Percentiles rank a stretch among this genome's conserved stretches.
phyloP scores from a whole-genome alignment of 1,284 basidiomycete species.

The Xerocomus nothofagi region DNA sequence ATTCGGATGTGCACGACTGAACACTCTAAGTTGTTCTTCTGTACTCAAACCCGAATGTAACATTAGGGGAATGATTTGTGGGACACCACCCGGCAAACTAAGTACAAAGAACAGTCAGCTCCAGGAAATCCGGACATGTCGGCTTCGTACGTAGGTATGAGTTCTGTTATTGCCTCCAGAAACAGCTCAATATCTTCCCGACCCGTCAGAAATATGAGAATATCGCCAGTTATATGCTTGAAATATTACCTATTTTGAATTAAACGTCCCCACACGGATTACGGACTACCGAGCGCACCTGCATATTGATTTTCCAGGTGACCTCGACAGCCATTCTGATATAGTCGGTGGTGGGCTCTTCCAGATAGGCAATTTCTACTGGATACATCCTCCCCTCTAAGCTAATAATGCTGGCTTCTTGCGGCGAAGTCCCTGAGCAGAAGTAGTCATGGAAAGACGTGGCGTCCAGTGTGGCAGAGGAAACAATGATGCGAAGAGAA shows the following conservation, averaged over 20 bases:
- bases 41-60: conserved; percentile 87
- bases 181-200: conserved; percentile 94
- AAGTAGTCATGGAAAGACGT: conserved; percentile 89
- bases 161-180: conserved; percentile 79
- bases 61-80: conserved; percentile 68
- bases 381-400: conserved; percentile 93
- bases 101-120: conserved; percentile 3
- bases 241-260: conserved; percentile 1
- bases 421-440: conserved; percentile 48
- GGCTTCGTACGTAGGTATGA: conserved; percentile 63
- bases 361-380: conserved; percentile 79
- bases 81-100: conserved; percentile 67
- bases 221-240: conserved; percentile 79
- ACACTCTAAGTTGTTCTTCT: conserved; percentile 85
- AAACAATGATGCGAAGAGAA: conserved; percentile 86
- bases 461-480: conserved; percentile 95
- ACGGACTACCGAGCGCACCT: conserved; percentile 46
- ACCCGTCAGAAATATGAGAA: conserved; percentile 94
- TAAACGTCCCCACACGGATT: background rate
- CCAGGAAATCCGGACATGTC: background rate
- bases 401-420: conserved; percentile 79
- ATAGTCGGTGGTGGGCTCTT: conserved; percentile 79
- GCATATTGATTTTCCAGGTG: conserved; percentile 83
- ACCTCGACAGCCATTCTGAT: conserved; percentile 82
- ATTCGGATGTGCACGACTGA: conserved; percentile 72